Evolutionary conservation across 225 moss, liverwort and hornwort genomes (phyloP).

Genomic region (Bryum argenteum): DNA sequence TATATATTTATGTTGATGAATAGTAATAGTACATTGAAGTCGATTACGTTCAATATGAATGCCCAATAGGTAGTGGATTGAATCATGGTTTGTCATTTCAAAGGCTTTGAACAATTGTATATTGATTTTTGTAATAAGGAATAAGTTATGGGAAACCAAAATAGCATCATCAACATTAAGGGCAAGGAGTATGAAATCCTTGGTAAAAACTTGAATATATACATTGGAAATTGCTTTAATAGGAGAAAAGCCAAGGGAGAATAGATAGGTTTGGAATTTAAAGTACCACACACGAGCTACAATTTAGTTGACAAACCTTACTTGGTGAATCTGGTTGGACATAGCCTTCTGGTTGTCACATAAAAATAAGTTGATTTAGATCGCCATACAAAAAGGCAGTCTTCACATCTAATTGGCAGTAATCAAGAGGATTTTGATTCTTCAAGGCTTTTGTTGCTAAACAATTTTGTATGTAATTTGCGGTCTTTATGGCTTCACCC

Average conservation of each 20-base stretch:
- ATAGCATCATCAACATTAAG: no score
- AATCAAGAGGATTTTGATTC: neutral
- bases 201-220: no score
- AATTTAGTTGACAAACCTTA: neutral
- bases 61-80: no score
- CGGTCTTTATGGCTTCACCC: constrained; percentile 22
- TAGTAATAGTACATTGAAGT: no score
- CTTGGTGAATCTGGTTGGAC: neutral
- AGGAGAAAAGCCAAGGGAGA: neutral
- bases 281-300: neutral
- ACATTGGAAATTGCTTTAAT: neutral
- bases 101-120: no score
- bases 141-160: neutral
- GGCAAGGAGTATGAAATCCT: no score
- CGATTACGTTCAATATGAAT: no score
- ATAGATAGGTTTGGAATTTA: neutral
- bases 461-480: constrained; percentile 26
- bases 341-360: neutral
- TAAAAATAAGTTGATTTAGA: neutral
- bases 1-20: no score
- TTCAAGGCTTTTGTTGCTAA: neutral
- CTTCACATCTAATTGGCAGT: neutral
- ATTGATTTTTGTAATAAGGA: no score
- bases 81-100: no score
- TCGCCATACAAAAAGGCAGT: neutral